A percentile compares a stretch with the other conserved stretches of the same genome.
These are phyloP conservation scores for Daldinia loculata DNA, from an alignment of 495 filamentous ascomycete genomes.

Conservation along the genomic window DNA sequence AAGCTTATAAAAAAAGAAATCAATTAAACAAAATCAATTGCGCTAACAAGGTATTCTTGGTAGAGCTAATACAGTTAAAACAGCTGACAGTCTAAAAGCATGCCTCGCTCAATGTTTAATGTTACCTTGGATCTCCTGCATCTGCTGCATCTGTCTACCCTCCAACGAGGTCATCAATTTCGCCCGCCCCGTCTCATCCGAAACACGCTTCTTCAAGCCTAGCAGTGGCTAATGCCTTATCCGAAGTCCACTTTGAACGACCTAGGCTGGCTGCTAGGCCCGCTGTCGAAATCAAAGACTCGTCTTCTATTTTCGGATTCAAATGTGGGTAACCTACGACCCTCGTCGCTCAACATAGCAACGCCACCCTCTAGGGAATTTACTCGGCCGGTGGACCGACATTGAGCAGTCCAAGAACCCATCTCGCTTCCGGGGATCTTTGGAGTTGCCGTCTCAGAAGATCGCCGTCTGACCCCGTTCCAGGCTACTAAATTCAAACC, in stretches of 20 bases:
- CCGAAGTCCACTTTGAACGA: slow-evolving; percentile 26
- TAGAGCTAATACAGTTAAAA: slow-evolving; percentile 23
- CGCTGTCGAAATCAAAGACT: slow-evolving; percentile 15
- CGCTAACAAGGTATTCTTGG: slow-evolving; percentile 26
- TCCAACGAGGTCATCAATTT: slow-evolving; percentile 25
- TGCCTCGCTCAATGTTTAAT: slow-evolving; percentile 23
- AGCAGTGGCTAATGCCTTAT: slow-evolving; percentile 36
- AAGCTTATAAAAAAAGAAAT: slow-evolving; percentile 9
- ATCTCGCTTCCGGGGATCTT: slow-evolving; percentile 12
- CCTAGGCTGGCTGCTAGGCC: slow-evolving; percentile 1
- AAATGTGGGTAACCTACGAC: slow-evolving; percentile 29
- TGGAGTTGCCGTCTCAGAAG: slow-evolving; percentile 9
- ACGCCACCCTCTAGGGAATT: slow-evolving; percentile 15
- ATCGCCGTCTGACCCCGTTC: slow-evolving; percentile 10
- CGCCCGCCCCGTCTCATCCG: slow-evolving; percentile 28
- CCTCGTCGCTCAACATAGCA: slow-evolving; percentile 16
- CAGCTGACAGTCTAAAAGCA: slow-evolving; percentile 24
- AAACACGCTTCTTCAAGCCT: slow-evolving; percentile 34
- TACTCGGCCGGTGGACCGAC: background rate
- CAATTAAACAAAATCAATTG: slow-evolving; percentile 5
- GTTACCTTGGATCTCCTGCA: slow-evolving; percentile 34
- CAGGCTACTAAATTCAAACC: slow-evolving; percentile 2
- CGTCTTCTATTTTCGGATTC: slow-evolving; percentile 40
- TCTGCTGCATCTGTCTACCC: slow-evolving; percentile 28
- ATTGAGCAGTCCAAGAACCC: background rate